Base-by-base conservation (phyloP, 768 basidiomycete species). In the Amanita inopinata region DNA sequence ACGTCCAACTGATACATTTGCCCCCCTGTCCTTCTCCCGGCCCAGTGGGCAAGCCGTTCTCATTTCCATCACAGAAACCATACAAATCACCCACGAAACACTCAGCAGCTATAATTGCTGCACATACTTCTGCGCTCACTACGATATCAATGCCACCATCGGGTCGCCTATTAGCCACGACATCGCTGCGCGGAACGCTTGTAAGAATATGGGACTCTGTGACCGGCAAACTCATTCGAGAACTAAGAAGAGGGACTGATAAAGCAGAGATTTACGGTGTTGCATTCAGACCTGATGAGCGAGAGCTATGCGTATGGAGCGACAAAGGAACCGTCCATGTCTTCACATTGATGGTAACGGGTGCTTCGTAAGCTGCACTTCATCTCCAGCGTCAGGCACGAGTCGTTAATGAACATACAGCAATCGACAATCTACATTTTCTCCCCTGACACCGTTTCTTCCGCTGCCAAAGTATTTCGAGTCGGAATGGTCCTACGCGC, bases 401-500 rank as follows among this genome's bases (percentile, higher is more conserved):
- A 22, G 38, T 25, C 32, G 36, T 48, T 20, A 10, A 10, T 46
- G 46, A 32, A 32, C 30, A 25, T 47, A 7, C 54, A 89, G 86
- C 33, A 90, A 92, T 54, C 86, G 85, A 28, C 86, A 87, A 47
- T 91, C 87, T 5, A 75, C 84, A 4, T 71, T 93, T 51, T 88
- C 84, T 0, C 78, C 83, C 3, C 62, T 94, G 35, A 75, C 82
- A 11, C 80, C 84, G 2, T 91, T 82, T 55, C 62, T 94, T 7
- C 84, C 83, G 10, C 69, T 89, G 24, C 90, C 90, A 12, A 87
- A 84, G 48, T 94, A 94, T 58, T 92, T 96, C 56, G 80, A 81
- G 54, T 92, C 89, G n/a, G 83, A 92, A 59, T 94, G 91, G 92
- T 93, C 91, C 0, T 92, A 94, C 55, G 88, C 91, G 10, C 84